Conservation (phyloP, 2,329 filamentous ascomycete species). For the Capronia americana region DNA sequence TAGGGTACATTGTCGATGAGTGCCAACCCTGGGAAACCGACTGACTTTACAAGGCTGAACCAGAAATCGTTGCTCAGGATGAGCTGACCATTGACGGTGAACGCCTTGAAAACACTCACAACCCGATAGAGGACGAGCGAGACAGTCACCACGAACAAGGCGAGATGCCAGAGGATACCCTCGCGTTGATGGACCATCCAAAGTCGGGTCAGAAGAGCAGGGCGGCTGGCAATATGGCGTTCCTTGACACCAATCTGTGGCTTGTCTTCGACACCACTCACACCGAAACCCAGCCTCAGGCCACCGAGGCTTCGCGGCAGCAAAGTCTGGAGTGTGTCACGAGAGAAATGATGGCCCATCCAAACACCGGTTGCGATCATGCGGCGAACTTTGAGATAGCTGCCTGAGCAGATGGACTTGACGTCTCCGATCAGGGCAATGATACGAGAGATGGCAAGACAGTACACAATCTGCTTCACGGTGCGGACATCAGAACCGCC, state of each 20-base stretch:
- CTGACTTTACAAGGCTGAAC: slow-evolving; percentile 21
- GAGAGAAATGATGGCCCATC: slow-evolving; percentile 34
- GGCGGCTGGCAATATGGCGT: slow-evolving; percentile 23
- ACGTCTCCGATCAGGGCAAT: slow-evolving; percentile 11
- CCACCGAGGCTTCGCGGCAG: slow-evolving; percentile 23
- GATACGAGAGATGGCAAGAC: slow-evolving; percentile 10
- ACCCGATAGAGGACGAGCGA: slow-evolving; percentile 15
- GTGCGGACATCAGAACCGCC: slow-evolving; percentile 15
- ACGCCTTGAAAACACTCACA: slow-evolving; percentile 1
- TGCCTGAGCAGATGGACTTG: slow-evolving; percentile 1
- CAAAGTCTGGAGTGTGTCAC: slow-evolving; percentile 28
- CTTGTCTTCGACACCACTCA: slow-evolving; percentile 26
- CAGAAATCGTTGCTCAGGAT: slow-evolving; percentile 24
- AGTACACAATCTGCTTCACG: slow-evolving; percentile 22
- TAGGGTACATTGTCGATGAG: slow-evolving; percentile 27
- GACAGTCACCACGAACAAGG: background rate
- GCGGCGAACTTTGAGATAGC: slow-evolving; percentile 23
- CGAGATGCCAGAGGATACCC: slow-evolving; percentile 27
- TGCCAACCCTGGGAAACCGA: slow-evolving; percentile 30
- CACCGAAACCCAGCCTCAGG: slow-evolving; percentile 28
- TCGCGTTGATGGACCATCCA: slow-evolving; percentile 28
- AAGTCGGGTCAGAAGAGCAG: slow-evolving; percentile 20
- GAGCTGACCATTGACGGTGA: slow-evolving; percentile 4
- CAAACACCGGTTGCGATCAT: slow-evolving; percentile 32
- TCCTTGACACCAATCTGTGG: slow-evolving; percentile 28